These are phyloP conservation scores for Suillus subluteus DNA, from an alignment of 768 basidiomycete species.

Conservation along the genomic window DNA sequence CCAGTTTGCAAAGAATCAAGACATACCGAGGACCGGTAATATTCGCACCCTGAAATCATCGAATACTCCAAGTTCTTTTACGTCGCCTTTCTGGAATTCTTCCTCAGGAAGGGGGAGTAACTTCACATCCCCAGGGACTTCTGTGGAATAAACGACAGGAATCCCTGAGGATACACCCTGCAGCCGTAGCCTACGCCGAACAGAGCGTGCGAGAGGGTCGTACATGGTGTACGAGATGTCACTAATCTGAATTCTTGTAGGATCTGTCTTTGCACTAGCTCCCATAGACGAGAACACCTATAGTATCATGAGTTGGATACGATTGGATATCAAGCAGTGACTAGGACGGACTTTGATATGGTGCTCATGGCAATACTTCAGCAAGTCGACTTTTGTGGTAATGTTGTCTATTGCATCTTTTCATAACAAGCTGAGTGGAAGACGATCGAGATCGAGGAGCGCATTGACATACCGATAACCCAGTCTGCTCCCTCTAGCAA, in stretches of 20 bases:
- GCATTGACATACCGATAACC: conserved; percentile 73
- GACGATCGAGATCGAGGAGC: conserved; percentile 14
- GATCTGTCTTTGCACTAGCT: conserved; percentile 92
- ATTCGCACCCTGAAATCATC: conserved; percentile 95
- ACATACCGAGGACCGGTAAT: conserved; percentile 83
- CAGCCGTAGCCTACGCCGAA: conserved; percentile 74
- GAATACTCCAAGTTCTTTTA: conserved; percentile 87
- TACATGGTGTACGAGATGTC: conserved; percentile 93
- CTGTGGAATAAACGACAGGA: conserved; percentile 94
- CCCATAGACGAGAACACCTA: conserved; percentile 98
- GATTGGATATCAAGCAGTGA: neutral
- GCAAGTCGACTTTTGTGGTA: conserved; percentile 91
- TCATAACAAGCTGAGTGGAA: conserved; percentile 9
- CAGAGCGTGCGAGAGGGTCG: conserved; percentile 92
- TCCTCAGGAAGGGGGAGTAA: conserved; percentile 90
- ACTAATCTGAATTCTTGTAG: conserved; percentile 92
- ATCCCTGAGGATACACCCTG: conserved; percentile 67
- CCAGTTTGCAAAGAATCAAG: neutral
- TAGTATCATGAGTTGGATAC: neutral
- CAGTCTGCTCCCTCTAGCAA: conserved; percentile 88
- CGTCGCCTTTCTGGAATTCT: conserved; percentile 87
- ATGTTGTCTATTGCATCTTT: conserved; percentile 97
- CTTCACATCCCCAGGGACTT: conserved; percentile 86
- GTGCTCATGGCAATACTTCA: conserved; percentile 84
- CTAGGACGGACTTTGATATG: conserved; percentile 66